phyloP scores from a whole-genome alignment of 129 eudicot species.

The Oenanthe sinensis region DNA sequence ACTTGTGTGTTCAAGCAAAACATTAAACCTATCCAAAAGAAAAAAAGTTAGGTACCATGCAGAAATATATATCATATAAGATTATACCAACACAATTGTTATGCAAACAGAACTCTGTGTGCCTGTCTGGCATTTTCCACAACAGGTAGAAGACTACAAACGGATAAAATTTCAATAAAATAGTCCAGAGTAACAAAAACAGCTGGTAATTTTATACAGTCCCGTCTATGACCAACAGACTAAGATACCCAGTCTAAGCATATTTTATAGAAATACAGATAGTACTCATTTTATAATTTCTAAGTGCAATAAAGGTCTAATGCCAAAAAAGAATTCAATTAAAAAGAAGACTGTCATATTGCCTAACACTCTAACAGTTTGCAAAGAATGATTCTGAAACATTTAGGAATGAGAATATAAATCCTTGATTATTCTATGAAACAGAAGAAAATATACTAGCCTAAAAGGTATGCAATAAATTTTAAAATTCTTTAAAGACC shows the following conservation, averaged over 20 bases:
- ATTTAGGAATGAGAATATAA: too few relatives aligned
- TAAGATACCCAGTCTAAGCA: neutral
- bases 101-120: neutral
- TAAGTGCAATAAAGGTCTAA: neutral
- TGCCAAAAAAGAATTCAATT: neutral
- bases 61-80: neutral
- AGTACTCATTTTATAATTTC: neutral
- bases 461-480: neutral
- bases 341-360: neutral
- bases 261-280: neutral
- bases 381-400: too few relatives aligned
- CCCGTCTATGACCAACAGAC: neutral
- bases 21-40: neutral
- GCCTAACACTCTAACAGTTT: too few relatives aligned
- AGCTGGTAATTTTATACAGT: neutral
- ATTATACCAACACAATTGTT: neutral
- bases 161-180: neutral
- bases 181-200: neutral
- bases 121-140: neutral
- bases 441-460: too few relatives aligned
- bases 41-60: too few relatives aligned
- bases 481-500: constrained; percentile 14
- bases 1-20: neutral
- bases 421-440: too few relatives aligned
- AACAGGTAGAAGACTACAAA: neutral